A percentile compares a stretch with the other conserved stretches of the same genome.
Evolutionary conservation across 495 filamentous ascomycete genomes (phyloP).

Genomic region (Talaromyces liani): DNA sequence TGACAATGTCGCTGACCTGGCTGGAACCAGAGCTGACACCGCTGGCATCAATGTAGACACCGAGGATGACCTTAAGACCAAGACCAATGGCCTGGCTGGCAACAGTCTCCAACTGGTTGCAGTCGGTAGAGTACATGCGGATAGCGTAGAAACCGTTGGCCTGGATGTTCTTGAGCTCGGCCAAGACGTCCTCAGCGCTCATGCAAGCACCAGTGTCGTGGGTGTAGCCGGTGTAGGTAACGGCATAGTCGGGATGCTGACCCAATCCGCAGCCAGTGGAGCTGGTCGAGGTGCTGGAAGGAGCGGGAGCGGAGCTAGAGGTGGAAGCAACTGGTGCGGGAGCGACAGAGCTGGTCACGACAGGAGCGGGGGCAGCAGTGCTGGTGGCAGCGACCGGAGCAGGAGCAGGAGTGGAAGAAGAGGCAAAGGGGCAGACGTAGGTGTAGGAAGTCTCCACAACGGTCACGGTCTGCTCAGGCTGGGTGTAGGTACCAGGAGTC

Average conservation of each 20-base stretch:
- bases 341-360: conserved; percentile 10
- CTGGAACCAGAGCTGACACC: conserved; percentile 52
- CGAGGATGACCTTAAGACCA: conserved; percentile 72
- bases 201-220: conserved; percentile 55
- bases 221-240: conserved; percentile 87
- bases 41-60: conserved; percentile 67
- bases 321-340: conserved; percentile 12
- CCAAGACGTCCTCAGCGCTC: conserved; percentile 46
- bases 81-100: conserved; percentile 52
- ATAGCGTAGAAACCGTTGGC: conserved; percentile 68
- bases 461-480: conserved; percentile 57
- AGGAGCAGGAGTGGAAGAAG: conserved; percentile 21
- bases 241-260: conserved; percentile 62
- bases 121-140: conserved; percentile 91
- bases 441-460: conserved; percentile 61
- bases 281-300: conserved; percentile 11
- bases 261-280: conserved; percentile 9
- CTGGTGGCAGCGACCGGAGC: conserved; percentile 10
- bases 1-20: conserved; percentile 65
- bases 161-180: conserved; percentile 63
- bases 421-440: conserved; percentile 64
- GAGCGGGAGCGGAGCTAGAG: conserved; percentile 7
- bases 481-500: conserved; percentile 67
- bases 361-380: conserved; percentile 12
- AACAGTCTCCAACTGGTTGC: conserved; percentile 67